These are phyloP conservation scores for Fusarium lateritium DNA, from an alignment of 2,329 filamentous ascomycete species.

Conservation along the genomic window DNA sequence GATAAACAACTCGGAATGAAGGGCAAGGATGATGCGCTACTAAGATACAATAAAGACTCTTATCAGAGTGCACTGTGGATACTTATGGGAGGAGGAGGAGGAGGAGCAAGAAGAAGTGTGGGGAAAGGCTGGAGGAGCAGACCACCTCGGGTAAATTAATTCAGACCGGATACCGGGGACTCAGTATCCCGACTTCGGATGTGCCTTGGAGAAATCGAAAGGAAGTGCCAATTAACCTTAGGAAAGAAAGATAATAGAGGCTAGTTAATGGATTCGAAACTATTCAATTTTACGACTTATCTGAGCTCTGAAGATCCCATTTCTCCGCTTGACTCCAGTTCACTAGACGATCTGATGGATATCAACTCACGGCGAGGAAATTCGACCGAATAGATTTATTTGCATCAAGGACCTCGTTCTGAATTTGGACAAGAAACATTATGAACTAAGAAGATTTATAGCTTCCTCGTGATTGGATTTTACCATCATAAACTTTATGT, in stretches of 20 bases:
- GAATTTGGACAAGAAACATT: background rate
- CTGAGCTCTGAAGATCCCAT: too few species aligned
- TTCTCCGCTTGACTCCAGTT: too few species aligned
- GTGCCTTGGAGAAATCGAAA: background rate
- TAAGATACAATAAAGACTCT: too few species aligned
- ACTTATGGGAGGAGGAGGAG: too few species aligned
- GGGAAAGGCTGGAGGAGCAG: conserved; percentile 9
- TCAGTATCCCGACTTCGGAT: background rate
- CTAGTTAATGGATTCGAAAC: background rate
- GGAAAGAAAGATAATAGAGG: background rate
- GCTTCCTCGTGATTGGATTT: background rate
- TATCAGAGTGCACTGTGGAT: too few species aligned
- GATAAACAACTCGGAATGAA: too few species aligned
- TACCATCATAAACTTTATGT: too few species aligned
- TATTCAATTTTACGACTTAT: too few species aligned
- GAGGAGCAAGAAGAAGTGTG: too few species aligned
- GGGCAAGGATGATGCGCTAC: too few species aligned
- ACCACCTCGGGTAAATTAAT: conserved; percentile 1
- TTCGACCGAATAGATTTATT: background rate
- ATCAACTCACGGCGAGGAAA: background rate
- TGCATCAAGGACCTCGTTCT: background rate
- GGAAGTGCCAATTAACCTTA: background rate
- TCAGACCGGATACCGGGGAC: background rate
- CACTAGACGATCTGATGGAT: too few species aligned
- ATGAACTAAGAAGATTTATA: background rate